These are phyloP conservation scores for Kwoniella shivajii DNA, from an alignment of 1,284 basidiomycete genomes.

Conservation along the genomic window DNA sequence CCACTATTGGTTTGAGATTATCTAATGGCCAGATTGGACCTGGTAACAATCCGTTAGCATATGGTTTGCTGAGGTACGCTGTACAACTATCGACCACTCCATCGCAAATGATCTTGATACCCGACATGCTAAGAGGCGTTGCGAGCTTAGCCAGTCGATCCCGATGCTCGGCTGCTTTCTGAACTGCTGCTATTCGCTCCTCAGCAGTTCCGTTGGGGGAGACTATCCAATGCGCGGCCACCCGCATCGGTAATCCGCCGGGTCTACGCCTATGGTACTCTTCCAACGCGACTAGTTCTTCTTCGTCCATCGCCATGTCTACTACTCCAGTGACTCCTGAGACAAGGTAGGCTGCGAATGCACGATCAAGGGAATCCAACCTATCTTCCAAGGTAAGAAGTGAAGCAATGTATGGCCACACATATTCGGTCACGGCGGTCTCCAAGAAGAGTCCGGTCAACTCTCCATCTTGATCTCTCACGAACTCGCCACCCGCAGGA, in stretches of 20 bases:
- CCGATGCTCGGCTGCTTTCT: slow-evolving; percentile 22
- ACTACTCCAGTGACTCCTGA: slow-evolving; percentile 33
- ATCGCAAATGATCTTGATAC: slow-evolving; percentile 43
- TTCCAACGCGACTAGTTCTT: slow-evolving; percentile 36
- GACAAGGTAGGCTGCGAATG: slow-evolving; percentile 27
- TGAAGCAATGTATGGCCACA: slow-evolving; percentile 36
- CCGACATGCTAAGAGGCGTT: slow-evolving; percentile 29
- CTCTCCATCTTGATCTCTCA: slow-evolving; percentile 28
- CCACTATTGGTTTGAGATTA: slow-evolving; percentile 25
- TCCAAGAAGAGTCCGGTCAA: slow-evolving; percentile 33
- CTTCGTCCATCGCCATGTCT: slow-evolving; percentile 35
- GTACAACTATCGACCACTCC: slow-evolving; percentile 42
- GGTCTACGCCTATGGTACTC: slow-evolving; percentile 13
- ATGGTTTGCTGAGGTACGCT: slow-evolving; percentile 36
- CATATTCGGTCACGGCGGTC: slow-evolving; percentile 26
- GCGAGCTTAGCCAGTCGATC: slow-evolving; percentile 15
- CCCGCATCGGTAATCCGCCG: slow-evolving; percentile 25
- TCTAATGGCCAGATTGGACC: slow-evolving; percentile 37
- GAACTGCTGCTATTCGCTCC: slow-evolving; percentile 21
- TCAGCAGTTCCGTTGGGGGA: slow-evolving; percentile 18
- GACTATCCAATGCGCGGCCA: slow-evolving; percentile 31
- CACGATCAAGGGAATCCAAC: slow-evolving; percentile 14
- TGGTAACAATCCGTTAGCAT: slow-evolving; percentile 20
- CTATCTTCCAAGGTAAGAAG: slow-evolving; percentile 20
- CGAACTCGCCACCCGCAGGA: slow-evolving; percentile 33